phyloP scores from a whole-genome alignment of 2,329 filamentous ascomycete species.

The Fusarium heterosporum region DNA sequence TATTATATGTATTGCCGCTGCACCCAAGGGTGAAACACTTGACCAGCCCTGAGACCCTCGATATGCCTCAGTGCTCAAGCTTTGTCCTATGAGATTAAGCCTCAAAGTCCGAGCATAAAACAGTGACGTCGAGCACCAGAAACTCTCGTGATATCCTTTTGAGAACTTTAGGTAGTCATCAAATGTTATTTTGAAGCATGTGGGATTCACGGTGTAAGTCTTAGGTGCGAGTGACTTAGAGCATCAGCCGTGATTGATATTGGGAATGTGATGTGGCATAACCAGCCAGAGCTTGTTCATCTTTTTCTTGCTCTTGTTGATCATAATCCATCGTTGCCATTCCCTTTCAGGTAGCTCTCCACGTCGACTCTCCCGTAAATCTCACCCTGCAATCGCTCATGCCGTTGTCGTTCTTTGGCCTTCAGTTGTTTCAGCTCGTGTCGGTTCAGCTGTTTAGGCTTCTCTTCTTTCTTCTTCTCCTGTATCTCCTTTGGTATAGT shows the following conservation, averaged over 20 bases:
- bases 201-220: not conserved
- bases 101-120: not conserved
- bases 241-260: not conserved
- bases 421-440: slow-evolving; percentile 74
- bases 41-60: slow-evolving; percentile 2
- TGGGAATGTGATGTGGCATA: not conserved
- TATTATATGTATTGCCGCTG: not conserved
- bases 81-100: not conserved
- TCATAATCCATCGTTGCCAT: slow-evolving; percentile 44
- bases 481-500: slow-evolving; percentile 54
- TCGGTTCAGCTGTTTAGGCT: slow-evolving; percentile 70
- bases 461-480: slow-evolving; percentile 58
- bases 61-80: not conserved
- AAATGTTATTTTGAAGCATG: not conserved
- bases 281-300: not conserved
- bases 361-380: slow-evolving; percentile 83
- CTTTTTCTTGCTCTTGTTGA: not conserved
- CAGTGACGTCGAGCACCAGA: not conserved
- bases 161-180: not conserved
- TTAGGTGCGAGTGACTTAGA: too few species aligned
- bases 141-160: not conserved
- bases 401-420: slow-evolving; percentile 70
- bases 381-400: slow-evolving; percentile 73
- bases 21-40: slow-evolving; percentile 16
- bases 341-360: slow-evolving; percentile 74